phyloP scores from a whole-genome alignment of 208 protist genomes.

The Leishmania amazonensis region DNA sequence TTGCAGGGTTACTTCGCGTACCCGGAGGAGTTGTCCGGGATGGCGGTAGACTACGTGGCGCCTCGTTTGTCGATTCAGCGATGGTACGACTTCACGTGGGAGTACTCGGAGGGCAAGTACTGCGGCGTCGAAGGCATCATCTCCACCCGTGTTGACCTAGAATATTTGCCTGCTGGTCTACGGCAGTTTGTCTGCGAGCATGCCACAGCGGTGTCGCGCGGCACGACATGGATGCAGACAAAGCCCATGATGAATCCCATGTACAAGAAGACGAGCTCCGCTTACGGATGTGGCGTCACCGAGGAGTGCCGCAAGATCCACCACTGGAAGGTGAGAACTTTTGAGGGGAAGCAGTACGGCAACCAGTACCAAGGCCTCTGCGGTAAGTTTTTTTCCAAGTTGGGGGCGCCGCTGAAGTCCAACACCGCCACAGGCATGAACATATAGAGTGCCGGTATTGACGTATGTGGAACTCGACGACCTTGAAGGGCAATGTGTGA shows the following conservation, averaged over 20 bases:
- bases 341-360: conserved; percentile 73
- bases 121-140: conserved; percentile 71
- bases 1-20: conserved; percentile 86
- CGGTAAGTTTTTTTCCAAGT: conserved; percentile 65
- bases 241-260: conserved; percentile 56
- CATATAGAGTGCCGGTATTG: conserved; percentile 30
- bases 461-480: too few relatives aligned
- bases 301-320: conserved; percentile 69
- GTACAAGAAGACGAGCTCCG: conserved; percentile 75
- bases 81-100: conserved; percentile 86
- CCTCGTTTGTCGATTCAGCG: conserved; percentile 66
- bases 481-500: background rate
- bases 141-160: conserved; percentile 66
- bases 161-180: conserved; percentile 55
- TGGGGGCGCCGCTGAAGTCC: conserved; percentile 36
- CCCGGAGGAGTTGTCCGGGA: conserved; percentile 67
- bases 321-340: conserved; percentile 67
- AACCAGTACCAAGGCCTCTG: conserved; percentile 71
- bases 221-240: conserved; percentile 35
- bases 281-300: conserved; percentile 65
- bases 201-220: conserved; percentile 27
- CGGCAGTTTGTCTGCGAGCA: conserved; percentile 67
- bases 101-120: conserved; percentile 69
- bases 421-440: conserved; percentile 77
- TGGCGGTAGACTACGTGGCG: conserved; percentile 56